Conservation (phyloP, 192 early-diverging fungal species). For the Linnemannia zychae region DNA sequence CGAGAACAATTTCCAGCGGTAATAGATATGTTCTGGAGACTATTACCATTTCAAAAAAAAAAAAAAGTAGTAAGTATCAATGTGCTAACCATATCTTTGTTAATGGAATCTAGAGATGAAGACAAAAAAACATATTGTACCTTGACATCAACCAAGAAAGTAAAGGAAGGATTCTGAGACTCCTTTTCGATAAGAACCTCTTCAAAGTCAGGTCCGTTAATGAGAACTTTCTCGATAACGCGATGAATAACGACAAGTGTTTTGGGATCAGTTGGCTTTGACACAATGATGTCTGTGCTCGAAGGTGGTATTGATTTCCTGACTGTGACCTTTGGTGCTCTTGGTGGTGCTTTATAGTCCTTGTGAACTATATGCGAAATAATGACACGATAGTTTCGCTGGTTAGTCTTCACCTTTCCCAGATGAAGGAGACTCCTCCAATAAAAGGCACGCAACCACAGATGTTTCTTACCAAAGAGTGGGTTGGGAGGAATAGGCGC, state of each 20-base stretch:
- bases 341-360: constrained; percentile 40
- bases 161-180: constrained; percentile 72
- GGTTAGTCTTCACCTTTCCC: no score
- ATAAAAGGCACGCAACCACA: background rate
- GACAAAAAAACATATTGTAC: constrained; percentile 46
- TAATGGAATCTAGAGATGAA: no score
- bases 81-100: no score
- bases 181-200: constrained; percentile 59
- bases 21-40: constrained; percentile 87
- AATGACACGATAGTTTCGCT: background rate
- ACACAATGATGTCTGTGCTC: constrained; percentile 76
- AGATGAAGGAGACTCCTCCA: background rate
- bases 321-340: constrained; percentile 30
- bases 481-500: constrained; percentile 81
- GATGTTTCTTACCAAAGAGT: constrained; percentile 70
- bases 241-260: constrained; percentile 83
- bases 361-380: constrained; percentile 20
- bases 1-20: constrained; percentile 94
- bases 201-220: constrained; percentile 82
- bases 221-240: constrained; percentile 83
- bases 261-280: constrained; percentile 67
- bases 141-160: constrained; percentile 80
- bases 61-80: no score
- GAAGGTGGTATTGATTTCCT: constrained; percentile 53
- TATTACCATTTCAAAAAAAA: constrained; percentile 9